Evolutionary conservation across 1,139 yeast genomes (phyloP), one percentile per base, ranked within the genome.

Genomic region (Hansenula sp.): DNA sequence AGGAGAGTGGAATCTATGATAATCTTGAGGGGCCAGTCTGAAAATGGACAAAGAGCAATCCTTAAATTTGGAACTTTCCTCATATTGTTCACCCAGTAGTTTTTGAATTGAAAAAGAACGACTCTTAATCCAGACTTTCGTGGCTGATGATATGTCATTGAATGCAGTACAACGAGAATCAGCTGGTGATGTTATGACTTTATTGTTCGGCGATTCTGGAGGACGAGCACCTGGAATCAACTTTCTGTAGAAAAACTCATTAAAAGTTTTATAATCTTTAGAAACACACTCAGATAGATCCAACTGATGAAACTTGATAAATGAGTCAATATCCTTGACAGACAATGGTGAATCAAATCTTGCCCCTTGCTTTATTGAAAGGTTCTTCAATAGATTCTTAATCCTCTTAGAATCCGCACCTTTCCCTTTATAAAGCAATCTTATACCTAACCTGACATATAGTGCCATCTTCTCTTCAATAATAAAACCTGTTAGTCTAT

Each of bases 11-110:
- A 93, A 91, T 36, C 99, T 70, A 62, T 93, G 99, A 59, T 93
- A 93, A 61, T 93, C 99, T 62, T 93, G 99, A 0, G 99, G 99
- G 0, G 99, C 98, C 40, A 93, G 68, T 47, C 99, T 69, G 64
- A 91, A 91, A 5, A 91, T 78, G 0, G 87, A 93, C 42, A 91
- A 64, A 0, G 88, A 69, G 38, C 91, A 82, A 32, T 77, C 67
- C 39, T 74, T 73, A 52, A 70, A 76, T 2, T 71, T 61, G 11
- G 68, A 66, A 19, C 76, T 82, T 15, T 8, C 13, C 21, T 15
- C 34, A 12, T 47, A 35, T 6, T 52, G 45, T 18, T 78, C 77
- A 7, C 79, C 84, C 55, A 79, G 75, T 33, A 93, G 67, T 52
- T 87, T 80, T 5, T 72, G 67, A 17, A 91, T 62, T 0, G 91